Percentiles rank a stretch among this genome's conserved stretches.
phyloP scores from a whole-genome alignment of 2,329 filamentous ascomycete species.

The Colletotrichum godetiae region DNA sequence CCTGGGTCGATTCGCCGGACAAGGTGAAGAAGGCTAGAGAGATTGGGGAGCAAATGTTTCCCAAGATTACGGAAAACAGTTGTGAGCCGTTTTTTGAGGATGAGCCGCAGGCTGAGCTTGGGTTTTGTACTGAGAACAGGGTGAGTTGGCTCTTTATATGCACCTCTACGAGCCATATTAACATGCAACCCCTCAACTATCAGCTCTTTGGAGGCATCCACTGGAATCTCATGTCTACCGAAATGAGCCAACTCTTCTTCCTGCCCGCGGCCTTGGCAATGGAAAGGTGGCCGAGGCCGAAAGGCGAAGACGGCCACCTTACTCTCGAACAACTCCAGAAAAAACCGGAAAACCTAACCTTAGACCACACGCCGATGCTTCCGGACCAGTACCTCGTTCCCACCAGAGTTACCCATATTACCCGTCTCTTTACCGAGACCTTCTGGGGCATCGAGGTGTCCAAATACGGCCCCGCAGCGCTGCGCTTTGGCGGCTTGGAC shows the following conservation, averaged over 20 bases:
- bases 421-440: constrained; percentile 38
- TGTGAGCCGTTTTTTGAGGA: constrained; percentile 3
- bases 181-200: not conserved
- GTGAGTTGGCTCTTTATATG: not conserved
- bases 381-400: not conserved
- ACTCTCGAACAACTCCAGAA: not conserved
- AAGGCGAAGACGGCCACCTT: not conserved
- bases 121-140: not conserved
- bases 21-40: not conserved
- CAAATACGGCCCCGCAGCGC: constrained; percentile 40
- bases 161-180: not conserved
- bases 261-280: not conserved
- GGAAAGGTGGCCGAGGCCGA: constrained; percentile 8
- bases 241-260: constrained; percentile 1
- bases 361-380: not conserved
- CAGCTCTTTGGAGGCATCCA: constrained; percentile 15
- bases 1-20: not conserved
- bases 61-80: not conserved
- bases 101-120: not conserved
- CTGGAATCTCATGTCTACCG: constrained; percentile 2
- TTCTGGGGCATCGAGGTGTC: constrained; percentile 42
- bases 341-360: not conserved
- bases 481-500: constrained; percentile 12
- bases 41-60: not conserved
- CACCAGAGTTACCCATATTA: not conserved